These are phyloP conservation scores for Dentipellis sp. DNA, from an alignment of 768 basidiomycete species.

Conservation along the genomic window DNA sequence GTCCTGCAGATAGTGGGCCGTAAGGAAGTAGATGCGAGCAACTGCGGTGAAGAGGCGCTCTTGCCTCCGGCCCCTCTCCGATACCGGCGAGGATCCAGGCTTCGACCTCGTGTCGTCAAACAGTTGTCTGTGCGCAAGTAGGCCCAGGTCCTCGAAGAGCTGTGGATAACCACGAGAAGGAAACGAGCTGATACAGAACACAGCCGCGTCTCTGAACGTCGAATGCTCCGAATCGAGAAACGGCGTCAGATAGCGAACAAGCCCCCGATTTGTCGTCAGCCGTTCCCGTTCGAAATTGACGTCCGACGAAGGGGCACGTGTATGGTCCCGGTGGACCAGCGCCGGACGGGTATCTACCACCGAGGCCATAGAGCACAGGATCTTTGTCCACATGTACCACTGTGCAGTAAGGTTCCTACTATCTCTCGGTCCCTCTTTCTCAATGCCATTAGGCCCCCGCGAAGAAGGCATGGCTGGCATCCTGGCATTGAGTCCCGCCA, in stretches of 20 bases:
- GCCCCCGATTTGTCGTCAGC: slow-evolving; percentile 68
- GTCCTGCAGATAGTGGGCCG: slow-evolving; percentile 66
- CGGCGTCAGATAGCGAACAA: slow-evolving; percentile 80
- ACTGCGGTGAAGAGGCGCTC: slow-evolving; percentile 80
- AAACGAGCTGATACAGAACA: slow-evolving; percentile 83
- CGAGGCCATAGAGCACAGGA: slow-evolving; percentile 75
- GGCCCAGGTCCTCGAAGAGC: slow-evolving; percentile 75
- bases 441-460: slow-evolving; percentile 30
- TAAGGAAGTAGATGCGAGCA: slow-evolving; percentile 82
- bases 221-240: slow-evolving; percentile 83
- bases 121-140: slow-evolving; percentile 72
- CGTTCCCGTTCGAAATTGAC: slow-evolving; percentile 73
- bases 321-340: slow-evolving; percentile 52
- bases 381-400: slow-evolving; percentile 79
- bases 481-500: slow-evolving; percentile 61
- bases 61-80: slow-evolving; percentile 58
- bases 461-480: slow-evolving; percentile 38
- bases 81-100: slow-evolving; percentile 29
- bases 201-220: slow-evolving; percentile 77
- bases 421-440: slow-evolving; percentile 50
- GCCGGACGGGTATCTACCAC: slow-evolving; percentile 52
- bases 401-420: slow-evolving; percentile 57
- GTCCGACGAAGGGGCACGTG: slow-evolving; percentile 55
- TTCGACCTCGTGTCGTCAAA: slow-evolving; percentile 62
- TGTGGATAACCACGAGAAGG: slow-evolving; percentile 69